Percentiles rank a stretch among this genome's conserved stretches.
Conservation (phyloP, 1,139 yeast species). For the Protomyces arabidopsidicola region DNA sequence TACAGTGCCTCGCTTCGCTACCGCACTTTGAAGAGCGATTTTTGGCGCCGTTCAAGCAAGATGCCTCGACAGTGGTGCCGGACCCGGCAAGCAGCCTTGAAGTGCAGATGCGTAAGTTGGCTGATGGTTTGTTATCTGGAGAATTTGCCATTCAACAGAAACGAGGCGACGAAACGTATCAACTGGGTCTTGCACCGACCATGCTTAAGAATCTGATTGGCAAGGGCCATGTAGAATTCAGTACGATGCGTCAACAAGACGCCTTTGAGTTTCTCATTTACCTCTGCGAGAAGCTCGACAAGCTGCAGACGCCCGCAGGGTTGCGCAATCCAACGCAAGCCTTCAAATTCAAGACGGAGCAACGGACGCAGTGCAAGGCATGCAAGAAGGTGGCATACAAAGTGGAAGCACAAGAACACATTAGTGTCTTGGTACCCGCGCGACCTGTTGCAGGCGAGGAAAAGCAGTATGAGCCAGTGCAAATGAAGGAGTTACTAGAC, state of each 20-base stretch:
- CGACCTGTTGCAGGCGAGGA: conserved; percentile 33
- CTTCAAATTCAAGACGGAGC: conserved; percentile 62
- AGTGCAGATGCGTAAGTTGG: conserved; percentile 69
- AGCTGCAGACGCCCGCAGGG: conserved; percentile 18
- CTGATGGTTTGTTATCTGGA: conserved; percentile 75
- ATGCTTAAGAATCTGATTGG: conserved; percentile 75
- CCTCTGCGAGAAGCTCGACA: conserved; percentile 50
- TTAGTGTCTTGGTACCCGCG: conserved; percentile 60
- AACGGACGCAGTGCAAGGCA: conserved; percentile 57
- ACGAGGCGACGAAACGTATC: conserved; percentile 45
- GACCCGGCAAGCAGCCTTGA: conserved; percentile 63
- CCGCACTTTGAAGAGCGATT: conserved; percentile 40
- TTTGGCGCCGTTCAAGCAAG: conserved; percentile 26
- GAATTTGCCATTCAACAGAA: conserved; percentile 51
- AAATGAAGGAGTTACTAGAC: conserved; percentile 52
- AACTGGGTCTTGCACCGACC: conserved; percentile 70
- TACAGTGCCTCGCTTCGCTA: conserved; percentile 64
- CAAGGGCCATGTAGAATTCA: conserved; percentile 71
- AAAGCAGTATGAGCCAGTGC: conserved; percentile 47
- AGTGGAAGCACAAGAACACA: conserved; percentile 58
- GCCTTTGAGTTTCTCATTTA: conserved; percentile 82
- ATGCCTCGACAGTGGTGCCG: conserved; percentile 25
- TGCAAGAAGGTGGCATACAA: conserved; percentile 61
- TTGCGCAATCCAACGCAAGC: conserved; percentile 48
- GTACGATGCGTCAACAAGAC: conserved; percentile 87